A percentile compares a stretch with the other conserved stretches of the same genome.
Conservation (phyloP, 2,329 filamentous ascomycete species). For the Colletotrichum paranaense region DNA sequence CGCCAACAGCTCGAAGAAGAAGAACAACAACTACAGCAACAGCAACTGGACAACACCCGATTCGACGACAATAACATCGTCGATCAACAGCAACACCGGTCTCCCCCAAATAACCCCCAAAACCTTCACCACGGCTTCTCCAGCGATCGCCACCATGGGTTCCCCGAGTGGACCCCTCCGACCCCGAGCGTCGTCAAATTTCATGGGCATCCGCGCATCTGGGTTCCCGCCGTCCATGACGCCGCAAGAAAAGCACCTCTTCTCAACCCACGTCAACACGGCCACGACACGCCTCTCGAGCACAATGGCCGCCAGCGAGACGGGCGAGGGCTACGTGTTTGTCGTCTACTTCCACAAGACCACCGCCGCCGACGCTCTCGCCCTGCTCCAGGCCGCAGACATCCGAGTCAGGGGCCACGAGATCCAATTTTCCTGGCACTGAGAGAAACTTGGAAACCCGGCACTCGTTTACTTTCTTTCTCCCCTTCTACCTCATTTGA, state of each 20-base stretch:
- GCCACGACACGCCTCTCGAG: conserved; percentile 30
- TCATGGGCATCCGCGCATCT: conserved; percentile 28
- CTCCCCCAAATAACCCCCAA: background rate
- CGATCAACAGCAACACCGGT: background rate
- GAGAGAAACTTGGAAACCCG: background rate
- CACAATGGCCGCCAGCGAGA: conserved; percentile 29
- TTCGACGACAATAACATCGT: conserved; percentile 4
- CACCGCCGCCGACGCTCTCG: conserved; percentile 28
- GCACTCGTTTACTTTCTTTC: background rate
- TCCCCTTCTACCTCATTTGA: background rate
- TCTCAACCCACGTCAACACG: conserved; percentile 26
- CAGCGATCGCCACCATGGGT: conserved; percentile 34
- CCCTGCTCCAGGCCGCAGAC: conserved; percentile 26
- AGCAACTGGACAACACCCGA: background rate
- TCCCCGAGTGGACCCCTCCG: conserved; percentile 33
- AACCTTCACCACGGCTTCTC: conserved; percentile 33
- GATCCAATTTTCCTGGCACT: conserved; percentile 33
- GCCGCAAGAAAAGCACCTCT: conserved; percentile 31
- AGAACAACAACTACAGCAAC: background rate
- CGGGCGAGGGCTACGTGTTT: conserved; percentile 14
- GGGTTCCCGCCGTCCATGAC: conserved; percentile 30
- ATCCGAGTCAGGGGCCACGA: conserved; percentile 31
- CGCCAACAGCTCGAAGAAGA: background rate
- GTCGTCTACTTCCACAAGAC: conserved; percentile 35
- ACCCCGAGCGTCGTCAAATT: conserved; percentile 32